Base-by-base conservation (phyloP, 805 yeast genomes). In the Candida nanaspora region DNA sequence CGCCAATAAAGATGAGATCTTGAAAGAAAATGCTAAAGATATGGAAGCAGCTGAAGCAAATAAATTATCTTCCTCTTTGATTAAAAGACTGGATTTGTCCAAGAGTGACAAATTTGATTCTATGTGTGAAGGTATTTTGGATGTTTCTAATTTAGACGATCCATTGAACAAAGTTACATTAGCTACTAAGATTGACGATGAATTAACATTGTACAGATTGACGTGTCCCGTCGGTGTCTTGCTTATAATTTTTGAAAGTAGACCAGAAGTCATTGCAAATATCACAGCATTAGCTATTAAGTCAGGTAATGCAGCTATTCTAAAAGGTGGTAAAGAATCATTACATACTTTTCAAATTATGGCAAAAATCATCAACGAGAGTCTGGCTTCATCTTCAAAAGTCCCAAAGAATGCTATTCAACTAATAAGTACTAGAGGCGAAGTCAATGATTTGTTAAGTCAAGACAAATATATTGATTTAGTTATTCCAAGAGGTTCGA, bases 181-280 rank as follows among this genome's bases (percentile, higher is more conserved):
- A 51, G 88, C 94, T 29, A 79, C 82, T 33, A 78, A 86, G 59
- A 68, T 93, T 26, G 99, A 93, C 58, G 95, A 87, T 40, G 94
- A 86, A n/a, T 74, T 93, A 47, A 82, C 79, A 38, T 66, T 93
- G 45, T 83, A 79, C 61, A 70, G 96, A 56, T 72, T 91, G 11
- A 82, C 96, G 5, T 85, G 96, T 22, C 98, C 99, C 13, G 88
- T 93, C 5, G 99, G 99, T 16, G 97, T 87, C 0, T 63, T 93
- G 35, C 69, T 93, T 46, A 88, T 93, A 35, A 94, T 93, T 41
- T 93, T 93, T 60, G 99, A 93, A 63, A 79, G 95, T 25, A 76
- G 99, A 55, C 99, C 99, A 30, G 99, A 93, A 60, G 98, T 93
- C 10, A 93, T 93, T 67, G 98, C 98, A 41, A 94, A 93, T 59